Conservation (phyloP, 1,284 basidiomycete species). For the Ustilago bromivora region DNA sequence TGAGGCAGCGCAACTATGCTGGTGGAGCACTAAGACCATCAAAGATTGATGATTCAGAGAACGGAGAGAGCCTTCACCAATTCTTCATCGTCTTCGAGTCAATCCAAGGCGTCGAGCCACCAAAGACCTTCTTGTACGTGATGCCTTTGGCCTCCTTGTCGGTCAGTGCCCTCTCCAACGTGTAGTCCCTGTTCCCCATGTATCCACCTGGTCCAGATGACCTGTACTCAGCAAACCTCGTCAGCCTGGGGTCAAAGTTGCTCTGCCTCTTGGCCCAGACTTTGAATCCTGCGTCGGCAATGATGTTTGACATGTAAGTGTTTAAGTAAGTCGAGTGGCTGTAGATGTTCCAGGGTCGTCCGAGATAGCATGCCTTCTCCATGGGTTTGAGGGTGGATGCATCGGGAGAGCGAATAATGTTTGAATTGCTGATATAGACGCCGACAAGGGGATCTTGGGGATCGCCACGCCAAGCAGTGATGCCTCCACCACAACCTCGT, state of each 20-base stretch:
- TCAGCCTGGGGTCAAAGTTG: constrained; percentile 22
- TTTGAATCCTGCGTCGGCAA: constrained; percentile 26
- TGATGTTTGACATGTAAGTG: constrained; percentile 30
- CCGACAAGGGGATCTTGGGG: constrained; percentile 17
- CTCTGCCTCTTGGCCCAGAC: constrained; percentile 13
- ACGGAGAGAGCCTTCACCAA: neutral
- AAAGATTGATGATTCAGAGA: neutral
- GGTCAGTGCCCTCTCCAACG: constrained; percentile 14
- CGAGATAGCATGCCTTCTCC: constrained; percentile 23
- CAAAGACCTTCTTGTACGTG: constrained; percentile 29
- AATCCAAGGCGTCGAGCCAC: constrained; percentile 29
- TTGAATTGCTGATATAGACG: constrained; percentile 38
- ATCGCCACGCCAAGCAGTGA: constrained; percentile 48
- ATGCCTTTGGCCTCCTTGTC: constrained; percentile 23
- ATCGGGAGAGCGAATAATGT: constrained; percentile 21
- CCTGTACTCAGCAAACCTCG: constrained; percentile 32
- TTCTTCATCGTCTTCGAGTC: constrained; percentile 15
- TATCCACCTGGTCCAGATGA: constrained; percentile 25
- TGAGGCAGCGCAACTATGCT: neutral
- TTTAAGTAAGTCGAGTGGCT: constrained; percentile 31
- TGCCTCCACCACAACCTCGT: constrained; percentile 32
- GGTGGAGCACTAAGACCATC: neutral
- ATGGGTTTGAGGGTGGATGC: constrained; percentile 15
- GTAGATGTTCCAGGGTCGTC: constrained; percentile 31
- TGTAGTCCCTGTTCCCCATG: neutral